Base-by-base conservation (phyloP, 2,329 filamentous ascomycete species). In the Cercospora nicotianae region DNA sequence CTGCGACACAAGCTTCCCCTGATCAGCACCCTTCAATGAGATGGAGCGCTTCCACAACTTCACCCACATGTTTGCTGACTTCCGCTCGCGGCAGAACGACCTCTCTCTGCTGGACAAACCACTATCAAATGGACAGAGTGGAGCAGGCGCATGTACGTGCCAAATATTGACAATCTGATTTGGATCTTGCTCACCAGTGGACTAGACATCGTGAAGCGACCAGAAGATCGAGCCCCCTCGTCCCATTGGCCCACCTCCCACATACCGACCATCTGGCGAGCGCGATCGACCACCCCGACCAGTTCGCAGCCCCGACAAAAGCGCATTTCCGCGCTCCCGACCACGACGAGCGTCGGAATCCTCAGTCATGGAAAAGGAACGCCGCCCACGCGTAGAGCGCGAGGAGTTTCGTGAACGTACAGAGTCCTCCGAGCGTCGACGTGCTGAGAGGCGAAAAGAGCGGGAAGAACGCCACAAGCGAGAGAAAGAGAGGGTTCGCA, bases 301-400 rank as follows among this genome's bases (percentile, higher is more conserved):
- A 73, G 72, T 78, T 68, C 81, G 64, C 79, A 71, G 81, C 58
- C 75, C 68, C 30, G 72, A 76, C 66, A 80, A 82, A 64, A 77
- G 79, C 45, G 78, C 80, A 59, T 81, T 83, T 57, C 81, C 65
- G 7, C 65, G 84, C 42, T 60, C 67, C 6, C 67, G 65, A 55
- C 66, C 86, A 18, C 87, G 91, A 73, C 87, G 92, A 73, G 93
- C 94, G 78, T 94, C 92, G 2, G 92, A 94, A 67, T 92, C 91
- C 0, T 94, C 92, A 0, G 82, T 92, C 57, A 81, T 89, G 75
- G 89, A 88, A 74, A 88, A 85, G 76, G 84, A 86, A 5, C 80
- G 89, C 66, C 87, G 86, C 53, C 86, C 90, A 86, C 87, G 74
- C 83, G 85, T 80, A 45, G 74, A 74, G 8, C 72, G 75, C n/a